These are phyloP conservation scores for Yarrowia osloensis DNA, from an alignment of 805 yeast species.

Conservation along the genomic window DNA sequence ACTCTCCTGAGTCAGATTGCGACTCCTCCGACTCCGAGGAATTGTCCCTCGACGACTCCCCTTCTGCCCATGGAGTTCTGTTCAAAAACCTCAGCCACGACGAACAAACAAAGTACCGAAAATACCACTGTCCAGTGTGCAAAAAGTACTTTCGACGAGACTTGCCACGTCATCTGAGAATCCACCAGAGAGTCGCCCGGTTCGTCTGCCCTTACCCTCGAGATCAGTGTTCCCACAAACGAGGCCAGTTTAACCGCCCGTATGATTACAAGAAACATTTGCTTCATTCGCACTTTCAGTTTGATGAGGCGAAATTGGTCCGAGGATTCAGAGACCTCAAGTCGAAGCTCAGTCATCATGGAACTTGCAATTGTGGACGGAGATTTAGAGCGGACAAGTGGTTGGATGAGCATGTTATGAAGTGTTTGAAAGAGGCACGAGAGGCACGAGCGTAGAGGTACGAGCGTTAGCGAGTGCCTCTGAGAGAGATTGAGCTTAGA, in stretches of 20 bases:
- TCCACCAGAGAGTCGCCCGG: conserved; percentile 58
- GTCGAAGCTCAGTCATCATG: conserved; percentile 54
- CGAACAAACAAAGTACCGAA: conserved; percentile 31
- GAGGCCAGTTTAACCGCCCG: conserved; percentile 65
- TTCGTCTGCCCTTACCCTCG: conserved; percentile 62
- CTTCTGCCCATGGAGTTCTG: conserved; percentile 11
- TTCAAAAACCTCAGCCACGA: conserved; percentile 14
- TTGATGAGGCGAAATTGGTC: conserved; percentile 50
- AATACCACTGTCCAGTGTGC: conserved; percentile 52
- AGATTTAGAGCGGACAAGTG: conserved; percentile 54
- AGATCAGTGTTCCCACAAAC: conserved; percentile 56
- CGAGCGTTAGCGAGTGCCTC: too few species aligned
- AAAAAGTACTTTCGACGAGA: conserved; percentile 59
- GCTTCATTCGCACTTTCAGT: conserved; percentile 59
- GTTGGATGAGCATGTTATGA: conserved; percentile 54
- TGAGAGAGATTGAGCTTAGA: too few species aligned
- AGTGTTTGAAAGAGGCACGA: conserved; percentile 14
- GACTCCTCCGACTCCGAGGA: neutral
- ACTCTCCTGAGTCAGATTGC: neutral
- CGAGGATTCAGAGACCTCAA: conserved; percentile 52
- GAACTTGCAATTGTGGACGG: conserved; percentile 58
- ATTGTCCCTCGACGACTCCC: conserved; percentile 25
- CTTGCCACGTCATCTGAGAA: conserved; percentile 62
- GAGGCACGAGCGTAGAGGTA: too few species aligned
- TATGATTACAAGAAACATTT: conserved; percentile 69